Evolutionary conservation across 2,329 filamentous ascomycete species (phyloP).

Genomic region (Aaosphaeria pasadenensis): DNA sequence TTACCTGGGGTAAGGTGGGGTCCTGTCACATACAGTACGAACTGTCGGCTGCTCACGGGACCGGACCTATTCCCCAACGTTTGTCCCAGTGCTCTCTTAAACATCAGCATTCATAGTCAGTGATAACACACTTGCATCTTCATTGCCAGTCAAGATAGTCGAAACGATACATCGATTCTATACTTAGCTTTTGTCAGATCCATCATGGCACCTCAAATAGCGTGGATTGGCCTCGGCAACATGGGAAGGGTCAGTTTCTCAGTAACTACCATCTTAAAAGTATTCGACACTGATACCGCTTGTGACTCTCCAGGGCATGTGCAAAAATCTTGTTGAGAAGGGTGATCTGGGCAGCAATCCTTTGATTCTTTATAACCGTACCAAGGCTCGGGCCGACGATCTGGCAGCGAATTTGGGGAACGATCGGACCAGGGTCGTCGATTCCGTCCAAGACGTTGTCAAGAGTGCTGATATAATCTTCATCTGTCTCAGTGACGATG

Average conservation of each 20-base stretch:
- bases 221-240: conserved; percentile 83
- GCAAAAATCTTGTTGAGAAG: conserved; percentile 73
- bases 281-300: no score
- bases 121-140: no score
- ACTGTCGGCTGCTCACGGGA: no score
- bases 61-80: no score
- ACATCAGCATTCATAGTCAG: no score
- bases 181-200: background rate
- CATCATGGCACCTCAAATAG: conserved; percentile 52
- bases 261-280: no score
- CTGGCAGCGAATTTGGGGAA: conserved; percentile 59
- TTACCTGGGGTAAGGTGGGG: no score
- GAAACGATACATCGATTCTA: background rate
- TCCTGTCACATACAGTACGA: no score
- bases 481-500: conserved; percentile 75
- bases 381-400: conserved; percentile 61
- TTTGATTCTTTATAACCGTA: conserved; percentile 79
- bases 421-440: conserved; percentile 62
- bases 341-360: conserved; percentile 64
- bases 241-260: conserved; percentile 68
- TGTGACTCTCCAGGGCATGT: conserved; percentile 18
- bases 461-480: conserved; percentile 74
- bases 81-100: no score
- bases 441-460: conserved; percentile 64
- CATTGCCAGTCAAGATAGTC: no score